Conservation (phyloP, 306 rosid species). For the Senna tora region DNA sequence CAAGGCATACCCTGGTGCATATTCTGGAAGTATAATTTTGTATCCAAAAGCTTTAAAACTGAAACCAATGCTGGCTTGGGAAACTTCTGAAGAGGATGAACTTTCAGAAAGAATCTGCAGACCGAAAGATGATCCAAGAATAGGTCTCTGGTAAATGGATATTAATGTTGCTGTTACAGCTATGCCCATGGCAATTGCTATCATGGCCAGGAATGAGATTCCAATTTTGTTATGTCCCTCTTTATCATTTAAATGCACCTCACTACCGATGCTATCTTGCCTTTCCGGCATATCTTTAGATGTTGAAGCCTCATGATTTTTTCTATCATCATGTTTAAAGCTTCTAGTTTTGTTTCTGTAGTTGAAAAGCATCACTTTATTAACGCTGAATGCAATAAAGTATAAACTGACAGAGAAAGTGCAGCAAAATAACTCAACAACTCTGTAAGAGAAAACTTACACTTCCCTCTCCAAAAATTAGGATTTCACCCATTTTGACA, state of each 20-base stretch:
- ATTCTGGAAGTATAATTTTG: conserved; percentile 57
- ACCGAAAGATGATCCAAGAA: conserved; percentile 50
- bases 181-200: conserved; percentile 58
- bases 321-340: conserved; percentile 44
- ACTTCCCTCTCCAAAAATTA: too few relatives aligned
- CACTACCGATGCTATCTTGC: conserved; percentile 34
- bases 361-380: conserved; percentile 6
- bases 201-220: conserved; percentile 48
- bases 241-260: conserved; percentile 36
- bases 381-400: not conserved
- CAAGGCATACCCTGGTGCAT: conserved; percentile 61
- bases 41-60: conserved; percentile 55
- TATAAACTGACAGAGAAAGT: not conserved
- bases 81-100: conserved; percentile 50
- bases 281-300: conserved; percentile 35
- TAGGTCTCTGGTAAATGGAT: conserved; percentile 46
- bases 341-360: conserved; percentile 50
- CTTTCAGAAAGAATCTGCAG: conserved; percentile 52
- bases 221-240: conserved; percentile 28
- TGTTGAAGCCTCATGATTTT: conserved; percentile 35
- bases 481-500: too few relatives aligned
- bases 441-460: too few relatives aligned
- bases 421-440: not conserved
- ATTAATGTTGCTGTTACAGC: conserved; percentile 55
- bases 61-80: conserved; percentile 48